A percentile compares a stretch with the other conserved stretches of the same genome.
Evolutionary conservation across 345 rosid species (phyloP).

Genomic region (Salix arbutifolia): DNA sequence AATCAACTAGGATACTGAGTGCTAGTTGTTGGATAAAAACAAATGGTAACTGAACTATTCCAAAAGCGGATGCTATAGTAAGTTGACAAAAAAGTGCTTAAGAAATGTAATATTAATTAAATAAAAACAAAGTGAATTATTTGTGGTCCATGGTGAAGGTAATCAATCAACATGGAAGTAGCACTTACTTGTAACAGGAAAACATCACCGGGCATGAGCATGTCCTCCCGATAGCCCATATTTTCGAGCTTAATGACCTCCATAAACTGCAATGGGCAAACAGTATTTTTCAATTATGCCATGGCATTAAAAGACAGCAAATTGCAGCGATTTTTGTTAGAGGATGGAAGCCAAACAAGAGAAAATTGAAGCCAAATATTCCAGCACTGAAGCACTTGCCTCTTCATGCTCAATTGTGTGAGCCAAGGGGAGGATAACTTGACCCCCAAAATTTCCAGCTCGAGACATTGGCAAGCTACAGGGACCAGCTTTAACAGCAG

Average conservation of each 20-base stretch:
- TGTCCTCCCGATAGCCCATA: conserved; percentile 82
- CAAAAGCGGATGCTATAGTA: background rate
- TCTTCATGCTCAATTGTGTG: conserved; percentile 96
- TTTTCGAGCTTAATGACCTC: conserved; percentile 94
- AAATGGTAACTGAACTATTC: background rate
- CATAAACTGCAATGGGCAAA: conserved; percentile 50
- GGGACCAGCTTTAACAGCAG: conserved; percentile 92
- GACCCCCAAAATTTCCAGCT: conserved; percentile 85
- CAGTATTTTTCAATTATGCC: background rate
- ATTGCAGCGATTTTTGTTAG: background rate
- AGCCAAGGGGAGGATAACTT: conserved; percentile 93
- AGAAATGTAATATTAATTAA: background rate
- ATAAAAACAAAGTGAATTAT: background rate
- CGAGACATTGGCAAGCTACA: conserved; percentile 75
- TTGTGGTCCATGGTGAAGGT: background rate
- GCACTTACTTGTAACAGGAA: conserved; percentile 81
- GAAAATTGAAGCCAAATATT: background rate
- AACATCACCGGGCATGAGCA: conserved; percentile 76
- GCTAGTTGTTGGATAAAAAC: background rate
- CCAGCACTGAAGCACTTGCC: conserved; percentile 36
- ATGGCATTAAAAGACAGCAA: background rate
- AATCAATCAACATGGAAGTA: background rate
- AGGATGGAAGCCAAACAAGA: background rate
- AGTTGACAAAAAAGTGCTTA: background rate
- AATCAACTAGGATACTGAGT: no score